Evolutionary conservation across 2,329 filamentous ascomycete genomes (phyloP).

Genomic region (Trichophyton simii): DNA sequence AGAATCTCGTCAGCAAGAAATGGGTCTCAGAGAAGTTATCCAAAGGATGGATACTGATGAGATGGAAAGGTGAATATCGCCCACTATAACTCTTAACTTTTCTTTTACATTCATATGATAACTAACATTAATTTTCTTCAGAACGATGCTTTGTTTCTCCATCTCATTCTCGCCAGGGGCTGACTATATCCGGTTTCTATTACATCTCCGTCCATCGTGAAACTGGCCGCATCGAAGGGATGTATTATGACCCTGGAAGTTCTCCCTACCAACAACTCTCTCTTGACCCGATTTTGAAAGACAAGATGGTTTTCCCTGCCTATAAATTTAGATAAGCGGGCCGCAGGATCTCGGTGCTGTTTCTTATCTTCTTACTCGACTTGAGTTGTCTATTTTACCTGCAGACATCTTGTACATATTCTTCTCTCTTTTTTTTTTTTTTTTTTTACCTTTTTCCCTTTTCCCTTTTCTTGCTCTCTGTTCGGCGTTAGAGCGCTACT

Average conservation of each 20-base stretch:
- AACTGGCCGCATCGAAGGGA: constrained; percentile 35
- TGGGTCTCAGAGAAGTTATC: constrained; percentile 32
- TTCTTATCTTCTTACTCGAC: not conserved
- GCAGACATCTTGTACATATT: constrained; percentile 2
- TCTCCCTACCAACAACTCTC: constrained; percentile 38
- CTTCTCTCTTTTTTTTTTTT: not conserved
- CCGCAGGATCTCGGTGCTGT: not conserved
- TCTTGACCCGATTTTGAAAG: constrained; percentile 27
- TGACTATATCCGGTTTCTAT: constrained; percentile 41
- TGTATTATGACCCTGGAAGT: constrained; percentile 40
- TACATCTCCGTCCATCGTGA: constrained; percentile 37
- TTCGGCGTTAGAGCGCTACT: not conserved
- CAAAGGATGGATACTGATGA: constrained; percentile 38
- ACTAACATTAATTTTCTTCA: constrained; percentile 12
- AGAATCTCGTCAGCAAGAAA: constrained; percentile 33
- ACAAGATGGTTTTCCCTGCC: constrained; percentile 31
- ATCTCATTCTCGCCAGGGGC: constrained; percentile 33
- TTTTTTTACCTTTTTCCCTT: not conserved
- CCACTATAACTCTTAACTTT: not conserved
- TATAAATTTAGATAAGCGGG: constrained; percentile 29
- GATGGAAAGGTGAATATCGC: constrained; percentile 36
- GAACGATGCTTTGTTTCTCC: constrained; percentile 39
- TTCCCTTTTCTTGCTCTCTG: not conserved
- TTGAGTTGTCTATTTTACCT: not conserved
- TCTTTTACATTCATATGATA: not conserved